Conservation (phyloP, 768 basidiomycete genomes). For the Ramaria sp. region DNA sequence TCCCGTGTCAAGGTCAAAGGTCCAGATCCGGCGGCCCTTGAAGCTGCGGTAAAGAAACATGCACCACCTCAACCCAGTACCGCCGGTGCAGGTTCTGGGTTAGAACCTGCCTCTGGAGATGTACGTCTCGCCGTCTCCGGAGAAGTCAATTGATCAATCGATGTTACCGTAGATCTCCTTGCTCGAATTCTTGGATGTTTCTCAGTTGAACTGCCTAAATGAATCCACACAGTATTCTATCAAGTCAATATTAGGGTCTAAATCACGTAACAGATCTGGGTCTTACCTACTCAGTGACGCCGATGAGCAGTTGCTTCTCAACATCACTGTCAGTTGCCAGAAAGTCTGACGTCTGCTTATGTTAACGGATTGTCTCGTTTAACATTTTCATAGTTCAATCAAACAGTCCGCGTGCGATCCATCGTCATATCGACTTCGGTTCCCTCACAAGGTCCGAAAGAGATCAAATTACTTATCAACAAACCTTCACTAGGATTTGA, state of each 20-base stretch:
- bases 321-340: constrained; percentile 43
- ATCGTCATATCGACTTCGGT: constrained; percentile 38
- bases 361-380: neutral
- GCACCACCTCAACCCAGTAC: neutral
- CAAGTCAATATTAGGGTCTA: constrained; percentile 36
- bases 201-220: constrained; percentile 62
- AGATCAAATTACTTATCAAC: constrained; percentile 55
- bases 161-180: constrained; percentile 33
- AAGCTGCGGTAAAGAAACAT: neutral
- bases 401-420: constrained; percentile 51
- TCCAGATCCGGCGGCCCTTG: neutral
- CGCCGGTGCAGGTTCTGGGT: neutral
- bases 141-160: neutral
- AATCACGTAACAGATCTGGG: constrained; percentile 31
- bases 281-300: constrained; percentile 55
- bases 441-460: constrained; percentile 40
- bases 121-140: neutral
- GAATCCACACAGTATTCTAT: constrained; percentile 43
- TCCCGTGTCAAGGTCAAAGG: neutral
- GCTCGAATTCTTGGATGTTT: constrained; percentile 45
- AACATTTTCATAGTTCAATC: constrained; percentile 45
- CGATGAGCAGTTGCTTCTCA: constrained; percentile 64
- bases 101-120: neutral
- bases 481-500: constrained; percentile 50
- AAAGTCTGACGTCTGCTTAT: neutral